Conservation (phyloP, 345 rosid species). For the Corchorus olitorius region DNA sequence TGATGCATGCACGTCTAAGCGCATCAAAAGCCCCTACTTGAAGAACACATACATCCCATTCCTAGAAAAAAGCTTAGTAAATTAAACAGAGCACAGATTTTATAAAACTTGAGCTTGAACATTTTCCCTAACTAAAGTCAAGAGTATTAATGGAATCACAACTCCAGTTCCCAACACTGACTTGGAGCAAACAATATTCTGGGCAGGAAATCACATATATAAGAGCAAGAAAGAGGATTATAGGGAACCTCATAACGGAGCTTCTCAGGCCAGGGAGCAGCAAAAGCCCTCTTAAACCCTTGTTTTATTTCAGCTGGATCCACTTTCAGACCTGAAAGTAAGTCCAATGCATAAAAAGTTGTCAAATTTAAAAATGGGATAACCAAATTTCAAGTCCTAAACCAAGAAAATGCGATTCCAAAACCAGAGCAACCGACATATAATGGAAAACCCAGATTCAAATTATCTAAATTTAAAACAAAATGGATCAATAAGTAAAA, state of each 20-base stretch:
- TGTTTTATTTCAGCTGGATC: slow-evolving; percentile 71
- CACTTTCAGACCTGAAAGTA: slow-evolving; percentile 56
- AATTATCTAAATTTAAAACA: neutral
- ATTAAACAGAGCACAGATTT: neutral
- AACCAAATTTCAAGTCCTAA: neutral
- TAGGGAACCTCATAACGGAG: slow-evolving; percentile 76
- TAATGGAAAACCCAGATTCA: slow-evolving; percentile 5
- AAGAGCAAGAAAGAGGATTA: neutral
- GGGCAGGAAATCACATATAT: neutral
- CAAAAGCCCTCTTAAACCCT: slow-evolving; percentile 82
- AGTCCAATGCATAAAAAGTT: neutral
- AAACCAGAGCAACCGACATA: neutral
- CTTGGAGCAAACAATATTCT: neutral
- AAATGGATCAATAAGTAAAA: neutral
- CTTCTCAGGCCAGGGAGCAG: slow-evolving; percentile 81
- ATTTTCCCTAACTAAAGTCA: neutral
- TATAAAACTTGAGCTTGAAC: neutral
- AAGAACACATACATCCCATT: neutral
- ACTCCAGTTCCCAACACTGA: neutral
- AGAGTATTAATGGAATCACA: neutral
- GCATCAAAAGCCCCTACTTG: neutral
- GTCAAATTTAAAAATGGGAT: neutral
- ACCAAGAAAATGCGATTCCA: neutral
- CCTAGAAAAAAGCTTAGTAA: neutral
- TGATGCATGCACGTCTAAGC: neutral